Percentiles rank a stretch among this genome's conserved stretches.
phyloP scores from a whole-genome alignment of 2,329 filamentous ascomycete species.

The Helotiales sp. region DNA sequence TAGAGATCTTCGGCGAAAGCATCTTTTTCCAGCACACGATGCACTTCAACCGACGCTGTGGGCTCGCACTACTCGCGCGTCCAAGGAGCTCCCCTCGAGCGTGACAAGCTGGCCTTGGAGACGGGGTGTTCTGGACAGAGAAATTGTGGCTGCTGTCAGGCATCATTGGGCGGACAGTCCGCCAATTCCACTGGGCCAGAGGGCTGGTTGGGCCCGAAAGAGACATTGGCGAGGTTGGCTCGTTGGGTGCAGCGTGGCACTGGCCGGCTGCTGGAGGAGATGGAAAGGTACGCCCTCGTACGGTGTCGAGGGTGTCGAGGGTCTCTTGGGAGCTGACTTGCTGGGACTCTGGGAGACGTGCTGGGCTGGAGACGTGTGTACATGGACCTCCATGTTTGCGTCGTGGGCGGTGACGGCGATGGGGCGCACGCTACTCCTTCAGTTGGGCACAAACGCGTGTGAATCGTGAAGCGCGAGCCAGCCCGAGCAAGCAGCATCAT shows the following conservation, averaged over 20 bases:
- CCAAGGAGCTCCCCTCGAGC: slow-evolving; percentile 10
- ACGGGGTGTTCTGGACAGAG: neutral
- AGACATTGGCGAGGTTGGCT: neutral
- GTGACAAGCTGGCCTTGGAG: slow-evolving; percentile 5
- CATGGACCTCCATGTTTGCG: neutral
- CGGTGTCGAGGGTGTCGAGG: too few relatives aligned
- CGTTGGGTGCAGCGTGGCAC: slow-evolving; percentile 4
- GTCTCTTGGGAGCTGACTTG: too few relatives aligned
- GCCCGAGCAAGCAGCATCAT: slow-evolving; percentile 13
- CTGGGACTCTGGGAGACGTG: too few relatives aligned
- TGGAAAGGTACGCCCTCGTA: neutral
- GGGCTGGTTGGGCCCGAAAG: slow-evolving; percentile 7
- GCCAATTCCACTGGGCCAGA: neutral
- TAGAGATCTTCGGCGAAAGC: slow-evolving; percentile 8
- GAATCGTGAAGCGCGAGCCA: neutral
- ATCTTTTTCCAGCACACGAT: neutral
- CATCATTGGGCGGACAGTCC: slow-evolving; percentile 15
- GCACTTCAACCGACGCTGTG: neutral
- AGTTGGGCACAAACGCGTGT: slow-evolving; percentile 13
- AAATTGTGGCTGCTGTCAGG: slow-evolving; percentile 13
- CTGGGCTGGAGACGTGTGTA: neutral
- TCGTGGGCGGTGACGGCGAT: slow-evolving; percentile 3
- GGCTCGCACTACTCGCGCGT: neutral
- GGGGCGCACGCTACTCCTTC: neutral
- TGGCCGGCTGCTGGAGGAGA: neutral